These are phyloP conservation scores for Zymoseptoria ardabiliae DNA, from an alignment of 2,329 filamentous ascomycete species.

Conservation along the genomic window DNA sequence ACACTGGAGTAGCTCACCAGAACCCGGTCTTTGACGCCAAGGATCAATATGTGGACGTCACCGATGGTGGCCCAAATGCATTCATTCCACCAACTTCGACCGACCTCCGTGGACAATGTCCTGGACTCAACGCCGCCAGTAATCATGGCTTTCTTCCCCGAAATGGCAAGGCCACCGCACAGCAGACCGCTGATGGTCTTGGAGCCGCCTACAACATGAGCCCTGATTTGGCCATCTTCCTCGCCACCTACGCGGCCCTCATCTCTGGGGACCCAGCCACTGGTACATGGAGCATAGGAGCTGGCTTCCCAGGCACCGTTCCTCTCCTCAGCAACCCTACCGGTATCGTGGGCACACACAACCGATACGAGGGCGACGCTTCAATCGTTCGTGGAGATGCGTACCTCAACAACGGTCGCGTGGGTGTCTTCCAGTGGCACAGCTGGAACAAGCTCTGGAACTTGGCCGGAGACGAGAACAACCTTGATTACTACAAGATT, in stretches of 20 bases:
- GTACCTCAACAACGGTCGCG: constrained; percentile 18
- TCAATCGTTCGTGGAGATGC: constrained; percentile 23
- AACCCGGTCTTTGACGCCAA: constrained; percentile 14
- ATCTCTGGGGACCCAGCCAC: constrained; percentile 10
- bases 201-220: constrained; percentile 27
- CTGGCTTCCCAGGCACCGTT: constrained; percentile 7
- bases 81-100: no score
- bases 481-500: constrained; percentile 5
- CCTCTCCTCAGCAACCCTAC: constrained; percentile 15
- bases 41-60: constrained; percentile 17
- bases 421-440: constrained; percentile 13
- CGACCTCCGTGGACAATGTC: constrained; percentile 27
- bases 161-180: constrained; percentile 6
- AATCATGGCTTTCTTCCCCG: constrained; percentile 21
- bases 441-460: constrained; percentile 8
- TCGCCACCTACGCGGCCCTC: constrained; percentile 26
- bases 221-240: constrained; percentile 15
- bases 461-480: constrained; percentile 1
- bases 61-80: constrained; percentile 18
- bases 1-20: constrained; percentile 11
- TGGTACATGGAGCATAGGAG: constrained; percentile 25
- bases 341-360: constrained; percentile 27
- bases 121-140: constrained; percentile 19
- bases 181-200: constrained; percentile 12
- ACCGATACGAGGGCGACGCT: constrained; percentile 31